Base-by-base conservation (phyloP, 305 asterid species). In the Fraxinus paxiana region DNA sequence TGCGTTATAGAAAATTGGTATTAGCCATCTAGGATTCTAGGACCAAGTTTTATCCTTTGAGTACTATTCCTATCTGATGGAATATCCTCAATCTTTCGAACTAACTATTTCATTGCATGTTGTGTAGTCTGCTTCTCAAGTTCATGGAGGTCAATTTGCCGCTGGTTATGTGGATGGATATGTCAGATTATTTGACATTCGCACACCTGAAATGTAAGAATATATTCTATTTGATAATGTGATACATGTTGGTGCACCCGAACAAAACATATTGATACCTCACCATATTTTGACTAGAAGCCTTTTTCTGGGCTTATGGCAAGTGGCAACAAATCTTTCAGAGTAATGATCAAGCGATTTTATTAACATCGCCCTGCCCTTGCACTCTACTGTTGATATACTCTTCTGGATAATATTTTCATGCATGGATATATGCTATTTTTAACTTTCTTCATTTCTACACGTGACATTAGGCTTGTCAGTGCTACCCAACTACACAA, bases 131-230 rank as follows among this genome's bases (percentile, higher is more conserved):
- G 98, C 90, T 86, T 97, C 99, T 81, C 98, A 92, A 89, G 98
- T 97, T 84, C 96, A 96, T 31, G 97, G 94, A 70, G 94, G 98
- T 73, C 98, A 97, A 82, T 92, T 94, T 56, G 97, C 97, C 63
- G 97, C 98, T 83, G 99, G 98, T 79, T 97, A 90, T 87, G 86
- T 84, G 61, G 98, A 97, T 89, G 99, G 99, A 77, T 93, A 86
- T 82, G 92, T 97, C 87, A 90, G 94, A 85, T 87, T 97, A 56
- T 97, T 86, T 70, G 99, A 97, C 79, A 86, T 92, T 54, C 95
- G 99, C 46, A 89, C 93, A 28, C 97, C 97, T 77, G 98, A 91
- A 81, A 89, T 90, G 99, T 97, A 93, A 93, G 98, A 76, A 61
- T 59, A 43, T 35, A 30, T 79, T 2, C 34, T 18, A 77, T 74